phyloP scores from a whole-genome alignment of 441 rosid species.

The Aquilaria agallochum region DNA sequence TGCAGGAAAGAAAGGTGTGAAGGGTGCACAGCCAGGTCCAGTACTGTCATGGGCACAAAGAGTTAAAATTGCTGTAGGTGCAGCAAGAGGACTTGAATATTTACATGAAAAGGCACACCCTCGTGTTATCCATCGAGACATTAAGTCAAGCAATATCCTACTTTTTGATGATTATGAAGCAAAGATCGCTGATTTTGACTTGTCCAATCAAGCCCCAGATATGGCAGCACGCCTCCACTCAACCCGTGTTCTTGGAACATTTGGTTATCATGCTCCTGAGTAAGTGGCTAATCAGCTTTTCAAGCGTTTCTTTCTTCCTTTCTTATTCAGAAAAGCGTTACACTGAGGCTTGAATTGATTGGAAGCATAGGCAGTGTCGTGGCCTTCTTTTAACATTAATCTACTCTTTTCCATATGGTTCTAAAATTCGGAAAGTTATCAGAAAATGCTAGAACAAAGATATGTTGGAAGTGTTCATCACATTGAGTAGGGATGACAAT shows the following conservation, averaged over 20 bases:
- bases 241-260: constrained; percentile 57
- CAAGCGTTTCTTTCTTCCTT: too few relatives aligned
- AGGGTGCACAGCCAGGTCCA: constrained; percentile 50
- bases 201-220: constrained; percentile 58
- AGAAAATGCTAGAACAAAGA: too few relatives aligned
- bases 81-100: constrained; percentile 51
- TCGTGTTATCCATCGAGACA: constrained; percentile 44
- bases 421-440: too few relatives aligned
- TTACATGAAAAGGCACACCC: constrained; percentile 52
- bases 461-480: too few relatives aligned
- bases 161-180: constrained; percentile 46
- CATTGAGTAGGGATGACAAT: too few relatives aligned
- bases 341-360: too few relatives aligned
- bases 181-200: constrained; percentile 53
- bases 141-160: constrained; percentile 53
- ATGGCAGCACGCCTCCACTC: constrained; percentile 46
- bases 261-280: constrained; percentile 68
- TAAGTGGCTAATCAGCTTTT: constrained; percentile 14
- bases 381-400: too few relatives aligned
- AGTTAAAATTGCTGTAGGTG: constrained; percentile 54
- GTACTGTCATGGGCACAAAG: constrained; percentile 53
- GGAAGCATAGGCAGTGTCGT: too few relatives aligned
- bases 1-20: constrained; percentile 46
- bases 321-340: too few relatives aligned
- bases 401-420: too few relatives aligned